A percentile compares a stretch with the other conserved stretches of the same genome.
Evolutionary conservation across 306 rosid genomes (phyloP).

Genomic region (Hylodesmum podocarpum): DNA sequence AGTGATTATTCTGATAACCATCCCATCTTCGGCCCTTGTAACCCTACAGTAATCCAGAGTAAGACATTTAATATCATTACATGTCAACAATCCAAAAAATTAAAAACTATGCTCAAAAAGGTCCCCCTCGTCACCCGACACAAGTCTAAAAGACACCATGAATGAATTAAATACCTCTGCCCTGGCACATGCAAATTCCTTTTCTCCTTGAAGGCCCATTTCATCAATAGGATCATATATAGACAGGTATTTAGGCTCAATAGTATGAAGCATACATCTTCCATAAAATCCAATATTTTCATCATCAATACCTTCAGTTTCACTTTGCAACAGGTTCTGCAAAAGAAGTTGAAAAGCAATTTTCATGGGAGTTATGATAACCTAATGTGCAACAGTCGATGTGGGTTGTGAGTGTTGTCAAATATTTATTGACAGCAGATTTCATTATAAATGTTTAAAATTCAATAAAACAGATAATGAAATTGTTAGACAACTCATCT

Average conservation of each 20-base stretch:
- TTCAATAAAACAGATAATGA: slow-evolving; percentile 21
- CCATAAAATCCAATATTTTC: slow-evolving; percentile 67
- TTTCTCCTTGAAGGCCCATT: slow-evolving; percentile 35
- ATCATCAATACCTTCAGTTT: slow-evolving; percentile 55
- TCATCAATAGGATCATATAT: slow-evolving; percentile 28
- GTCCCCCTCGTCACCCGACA: not conserved
- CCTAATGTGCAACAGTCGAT: not conserved
- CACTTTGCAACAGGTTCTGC: slow-evolving; percentile 71
- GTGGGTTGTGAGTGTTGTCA: not conserved
- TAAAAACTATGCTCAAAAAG: not conserved
- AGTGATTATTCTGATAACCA: slow-evolving; percentile 41
- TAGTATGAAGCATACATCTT: slow-evolving; percentile 60
- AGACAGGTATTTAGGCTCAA: slow-evolving; percentile 34
- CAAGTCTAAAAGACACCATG: not conserved
- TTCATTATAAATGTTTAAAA: slow-evolving; percentile 9
- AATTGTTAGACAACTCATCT: not conserved
- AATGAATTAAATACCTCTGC: slow-evolving; percentile 45
- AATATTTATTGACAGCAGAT: not conserved
- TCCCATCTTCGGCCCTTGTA: slow-evolving; percentile 65
- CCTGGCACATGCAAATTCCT: slow-evolving; percentile 56
- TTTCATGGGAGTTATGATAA: not conserved
- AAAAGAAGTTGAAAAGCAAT: not conserved
- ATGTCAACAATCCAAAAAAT: not conserved
- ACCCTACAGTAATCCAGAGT: slow-evolving; percentile 42
- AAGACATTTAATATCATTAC: not conserved